Evolutionary conservation across 371 early-diverging fungal species (phyloP).

Genomic region (Syncephalastrum racemosum): DNA sequence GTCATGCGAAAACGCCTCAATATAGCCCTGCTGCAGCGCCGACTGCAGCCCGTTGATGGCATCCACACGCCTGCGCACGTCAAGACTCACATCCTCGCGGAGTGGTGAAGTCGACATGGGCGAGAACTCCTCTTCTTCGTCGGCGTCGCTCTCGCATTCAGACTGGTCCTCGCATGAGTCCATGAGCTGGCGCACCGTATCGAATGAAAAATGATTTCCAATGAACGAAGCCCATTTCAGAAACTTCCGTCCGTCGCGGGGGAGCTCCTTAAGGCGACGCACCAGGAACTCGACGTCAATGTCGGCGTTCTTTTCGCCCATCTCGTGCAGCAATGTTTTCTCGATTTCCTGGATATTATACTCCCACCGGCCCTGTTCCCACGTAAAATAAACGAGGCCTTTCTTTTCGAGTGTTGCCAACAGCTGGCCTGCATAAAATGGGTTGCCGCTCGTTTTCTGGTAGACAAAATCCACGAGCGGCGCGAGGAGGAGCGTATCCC

Average conservation of each 20-base stretch:
- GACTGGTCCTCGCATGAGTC: conserved; percentile 26
- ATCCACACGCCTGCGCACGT: conserved; percentile 20
- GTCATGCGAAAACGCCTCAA: conserved; percentile 39
- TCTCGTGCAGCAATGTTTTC: conserved; percentile 29
- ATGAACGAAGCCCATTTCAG: conserved; percentile 53
- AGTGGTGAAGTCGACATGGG: conserved; percentile 15
- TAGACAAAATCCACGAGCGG: conserved; percentile 46
- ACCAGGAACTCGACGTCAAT: conserved; percentile 44
- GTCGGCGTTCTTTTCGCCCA: conserved; percentile 27
- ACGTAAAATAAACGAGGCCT: conserved; percentile 44
- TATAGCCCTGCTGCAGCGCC: conserved; percentile 46
- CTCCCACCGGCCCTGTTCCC: conserved; percentile 50
- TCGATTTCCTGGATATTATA: conserved; percentile 50
- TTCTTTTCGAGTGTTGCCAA: conserved; percentile 44
- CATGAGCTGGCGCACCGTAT: conserved; percentile 44
- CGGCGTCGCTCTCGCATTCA: conserved; percentile 24
- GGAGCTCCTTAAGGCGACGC: conserved; percentile 39
- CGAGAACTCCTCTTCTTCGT: conserved; percentile 23
- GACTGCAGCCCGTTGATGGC: conserved; percentile 49
- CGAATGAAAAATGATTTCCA: conserved; percentile 45
- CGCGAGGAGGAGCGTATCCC: conserved; percentile 29
- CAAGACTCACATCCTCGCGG: conserved; percentile 14
- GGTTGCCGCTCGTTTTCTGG: conserved; percentile 41
- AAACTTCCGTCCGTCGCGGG: conserved; percentile 45
- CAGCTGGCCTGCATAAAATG: conserved; percentile 44